Evolutionary conservation across 1,284 basidiomycete species (phyloP), one percentile per base, ranked within the genome.

Genomic region (Gomphus bonarii): DNA sequence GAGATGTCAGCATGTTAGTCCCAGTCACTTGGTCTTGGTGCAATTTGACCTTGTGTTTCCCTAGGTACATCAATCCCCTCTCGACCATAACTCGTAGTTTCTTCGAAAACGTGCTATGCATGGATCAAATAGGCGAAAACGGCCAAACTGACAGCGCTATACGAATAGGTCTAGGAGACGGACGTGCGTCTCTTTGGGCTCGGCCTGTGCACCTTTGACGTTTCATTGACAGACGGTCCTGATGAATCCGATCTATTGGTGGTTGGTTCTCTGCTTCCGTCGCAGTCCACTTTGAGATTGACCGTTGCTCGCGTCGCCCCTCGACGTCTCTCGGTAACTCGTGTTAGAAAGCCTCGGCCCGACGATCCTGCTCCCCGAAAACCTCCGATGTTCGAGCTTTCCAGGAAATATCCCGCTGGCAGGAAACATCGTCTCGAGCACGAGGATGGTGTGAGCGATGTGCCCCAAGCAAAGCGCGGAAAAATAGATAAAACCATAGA

Each of bases 341-440:
- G 60, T 54, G 60, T 55, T 50, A 60, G 80, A 18, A 65, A 74
- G 1, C 85, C 86, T 2, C 75, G 87, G 31, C 86, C 87, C 0
- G 86, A 89, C 61, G 87, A 89, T 60, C 86, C 84, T 0, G 86
- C 81, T 1, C 86, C 85, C 8, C 83, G 87, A 18, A 73, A 76
- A 43, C 83, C 84, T 0, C 82, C 82, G 3, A 60, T 63, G 16
- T 63, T 63, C 18, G 50, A 58, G 18, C 31, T 44, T 31, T 20
- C 57, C 11, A 46, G 50, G 42, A 18, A 42, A 25, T 11, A 44
- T 31, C 12, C 40, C 4, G 7, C 42, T 8, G 16, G 16, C 52
- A 54, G 43, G n/a, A 38, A 40, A 44, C 36, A n/a, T 36, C 33
- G 40, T 18, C 16, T 31, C 16, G 40, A 44, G 14, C 52, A 30